These are phyloP conservation scores for Starmera amethionina DNA, from an alignment of 805 yeast genomes.

Conservation along the genomic window DNA sequence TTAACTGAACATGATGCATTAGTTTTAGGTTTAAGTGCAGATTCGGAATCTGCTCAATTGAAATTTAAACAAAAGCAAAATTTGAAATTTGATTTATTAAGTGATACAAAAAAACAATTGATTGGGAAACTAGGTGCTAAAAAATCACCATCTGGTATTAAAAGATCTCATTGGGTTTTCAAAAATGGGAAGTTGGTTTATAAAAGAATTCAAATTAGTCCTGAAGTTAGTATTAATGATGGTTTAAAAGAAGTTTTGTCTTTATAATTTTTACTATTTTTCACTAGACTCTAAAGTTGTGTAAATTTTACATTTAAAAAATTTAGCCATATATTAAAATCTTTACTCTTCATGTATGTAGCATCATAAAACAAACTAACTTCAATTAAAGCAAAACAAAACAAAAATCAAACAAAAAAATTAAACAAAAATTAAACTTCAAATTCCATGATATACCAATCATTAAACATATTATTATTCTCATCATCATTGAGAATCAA, in stretches of 20 bases:
- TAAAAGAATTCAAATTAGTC: slow-evolving; percentile 32
- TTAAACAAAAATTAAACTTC: slow-evolving; percentile 8
- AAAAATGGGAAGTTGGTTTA: slow-evolving; percentile 56
- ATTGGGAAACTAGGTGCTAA: slow-evolving; percentile 75
- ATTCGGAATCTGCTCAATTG: slow-evolving; percentile 68
- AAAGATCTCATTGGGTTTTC: slow-evolving; percentile 90
- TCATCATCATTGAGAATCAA: slow-evolving; percentile 11
- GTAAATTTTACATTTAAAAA: no score
- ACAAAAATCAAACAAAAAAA: slow-evolving; percentile 3
- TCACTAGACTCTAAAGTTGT: no score
- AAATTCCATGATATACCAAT: slow-evolving; percentile 21
- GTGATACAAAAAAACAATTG: slow-evolving; percentile 65
- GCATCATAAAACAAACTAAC: no score
- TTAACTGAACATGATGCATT: slow-evolving; percentile 40
- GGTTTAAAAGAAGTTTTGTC: slow-evolving; percentile 47
- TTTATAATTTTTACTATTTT: no score
- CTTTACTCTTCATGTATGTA: no score
- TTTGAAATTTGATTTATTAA: slow-evolving; percentile 62
- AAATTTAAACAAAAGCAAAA: slow-evolving; percentile 64
- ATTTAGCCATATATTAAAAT: no score
- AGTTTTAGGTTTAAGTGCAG: slow-evolving; percentile 79
- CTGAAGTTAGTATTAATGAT: slow-evolving; percentile 48
- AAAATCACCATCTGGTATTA: slow-evolving; percentile 65
- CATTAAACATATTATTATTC: slow-evolving; percentile 13
- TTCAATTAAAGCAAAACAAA: slow-evolving; percentile 22